Base-by-base conservation (phyloP, 2,329 filamentous ascomycete genomes). In the Phaeosphaeriaceae sp. region DNA sequence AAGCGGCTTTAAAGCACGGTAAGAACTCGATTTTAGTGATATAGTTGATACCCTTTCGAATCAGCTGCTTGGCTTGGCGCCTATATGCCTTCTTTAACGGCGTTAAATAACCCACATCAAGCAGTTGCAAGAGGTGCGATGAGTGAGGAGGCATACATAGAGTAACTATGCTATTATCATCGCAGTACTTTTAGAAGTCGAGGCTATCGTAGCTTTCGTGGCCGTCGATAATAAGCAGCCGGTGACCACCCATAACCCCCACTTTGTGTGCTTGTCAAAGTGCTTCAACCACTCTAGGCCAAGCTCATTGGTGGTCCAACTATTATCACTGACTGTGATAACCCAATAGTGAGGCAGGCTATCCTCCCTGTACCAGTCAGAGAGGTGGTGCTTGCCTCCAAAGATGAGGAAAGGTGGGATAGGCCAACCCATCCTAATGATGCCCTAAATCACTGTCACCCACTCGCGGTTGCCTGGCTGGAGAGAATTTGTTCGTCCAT, bases 31-130 rank as follows among this genome's bases (percentile, higher is more conserved):
- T 21, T 26, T 41, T 41, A 36, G 35, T 42, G 18, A 43, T 43
- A 17, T 41, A n/a, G 38, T 41, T 41, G 15, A 41, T 41, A 17
- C 30, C 6, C 21, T 30, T 13, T 21, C 38, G 26, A 6, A 41
- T 41, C 15, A 41, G 38, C 6, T 13, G 3, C 38, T 41, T 13
- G 16, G 29, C 29, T 16, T 41, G 12, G 15, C 38, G 15, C 11
- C 67, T 40, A 46, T 74, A 73, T 46, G 48, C 52, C 13, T 20
- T 33, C 42, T 46, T 46, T 16, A 46, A 46, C 3, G 32, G 42
- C 23, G 33, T 29, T 15, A 46, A 46, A 20, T 29, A 43, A 15
- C 41, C 17, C 18, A 43, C 30, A 17, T 43, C 17, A 43, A 43
- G 41, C 8, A 16, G 41, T 29, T 35, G 41, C 17, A 43, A 29